A percentile compares a stretch with the other conserved stretches of the same genome.
Evolutionary conservation across 768 basidiomycete genomes (phyloP).

Genomic region (Mycena indigotica): DNA sequence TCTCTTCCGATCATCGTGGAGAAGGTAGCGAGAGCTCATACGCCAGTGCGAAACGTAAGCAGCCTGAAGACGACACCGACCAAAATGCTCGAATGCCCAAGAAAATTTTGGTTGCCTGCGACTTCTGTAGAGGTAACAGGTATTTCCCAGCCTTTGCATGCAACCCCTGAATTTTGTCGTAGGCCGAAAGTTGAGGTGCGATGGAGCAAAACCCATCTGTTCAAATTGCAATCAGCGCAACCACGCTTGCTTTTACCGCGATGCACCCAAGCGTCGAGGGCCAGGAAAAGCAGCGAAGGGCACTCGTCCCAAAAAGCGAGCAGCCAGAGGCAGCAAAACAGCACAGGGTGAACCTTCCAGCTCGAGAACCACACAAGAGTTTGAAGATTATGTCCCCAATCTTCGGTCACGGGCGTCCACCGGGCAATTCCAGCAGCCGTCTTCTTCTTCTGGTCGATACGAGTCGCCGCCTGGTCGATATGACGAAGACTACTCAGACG

Average conservation of each 20-base stretch:
- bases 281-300: conserved; percentile 77
- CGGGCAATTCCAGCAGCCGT: conserved; percentile 9
- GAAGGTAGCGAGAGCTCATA: conserved; percentile 5
- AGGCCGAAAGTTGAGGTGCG: conserved; percentile 79
- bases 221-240: conserved; percentile 60
- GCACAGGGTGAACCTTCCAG: conserved; percentile 13
- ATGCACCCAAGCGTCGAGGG: conserved; percentile 59
- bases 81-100: conserved; percentile 30
- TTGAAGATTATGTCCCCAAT: conserved; percentile 30
- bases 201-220: conserved; percentile 65
- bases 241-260: conserved; percentile 55
- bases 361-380: conserved; percentile 26
- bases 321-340: conserved; percentile 6
- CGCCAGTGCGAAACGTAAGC: not conserved
- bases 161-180: conserved; percentile 1
- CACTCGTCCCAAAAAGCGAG: conserved; percentile 45
- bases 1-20: not conserved
- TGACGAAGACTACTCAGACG: conserved; percentile 14
- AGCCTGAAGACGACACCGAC: conserved; percentile 29
- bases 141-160: not conserved
- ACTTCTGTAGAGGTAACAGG: conserved; percentile 71
- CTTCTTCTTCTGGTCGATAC: conserved; percentile 3
- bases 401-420: conserved; percentile 35
- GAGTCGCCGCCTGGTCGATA: not conserved
- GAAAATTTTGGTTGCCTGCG: conserved; percentile 70